Evolutionary conservation across 805 yeast genomes (phyloP).

Genomic region (Starmerella davenportii): DNA sequence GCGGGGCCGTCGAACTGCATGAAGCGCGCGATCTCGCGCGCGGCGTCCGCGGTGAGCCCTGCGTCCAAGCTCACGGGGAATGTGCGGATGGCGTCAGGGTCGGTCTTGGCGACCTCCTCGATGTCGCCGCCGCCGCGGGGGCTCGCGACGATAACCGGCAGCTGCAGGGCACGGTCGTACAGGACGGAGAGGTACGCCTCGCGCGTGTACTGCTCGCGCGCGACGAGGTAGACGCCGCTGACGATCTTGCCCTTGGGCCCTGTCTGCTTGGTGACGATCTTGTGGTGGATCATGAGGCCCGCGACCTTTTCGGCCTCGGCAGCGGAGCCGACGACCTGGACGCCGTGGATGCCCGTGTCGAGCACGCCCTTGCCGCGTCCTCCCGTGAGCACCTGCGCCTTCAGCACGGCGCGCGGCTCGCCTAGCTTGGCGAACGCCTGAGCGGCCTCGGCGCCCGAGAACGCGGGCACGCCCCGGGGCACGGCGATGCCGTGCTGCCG

Average conservation of each 20-base stretch:
- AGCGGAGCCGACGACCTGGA: conserved; percentile 67
- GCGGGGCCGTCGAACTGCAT: conserved; percentile 71
- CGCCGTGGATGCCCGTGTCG: conserved; percentile 91
- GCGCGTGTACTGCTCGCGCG: conserved; percentile 80
- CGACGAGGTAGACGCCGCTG: conserved; percentile 87
- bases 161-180: conserved; percentile 81
- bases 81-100: conserved; percentile 82
- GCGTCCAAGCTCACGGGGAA: conserved; percentile 57
- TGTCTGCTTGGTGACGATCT: conserved; percentile 92
- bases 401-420: conserved; percentile 72
- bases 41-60: conserved; percentile 67
- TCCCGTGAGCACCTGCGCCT: conserved; percentile 98
- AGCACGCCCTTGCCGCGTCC: conserved; percentile 99
- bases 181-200: conserved; percentile 92
- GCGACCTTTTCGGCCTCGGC: conserved; percentile 78
- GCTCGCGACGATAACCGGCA: conserved; percentile 87
- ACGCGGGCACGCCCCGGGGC: conserved; percentile 82
- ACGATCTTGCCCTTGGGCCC: conserved; percentile 96
- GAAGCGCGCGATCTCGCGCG: conserved; percentile 55
- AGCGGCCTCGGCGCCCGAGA: conserved; percentile 75
- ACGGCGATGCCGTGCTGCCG: conserved; percentile 72
- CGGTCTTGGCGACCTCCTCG: conserved; percentile 88
- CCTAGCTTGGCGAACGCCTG: conserved; percentile 56
- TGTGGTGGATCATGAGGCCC: conserved; percentile 75
- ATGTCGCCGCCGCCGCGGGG: conserved; percentile 99